Evolutionary conservation across 2,329 filamentous ascomycete genomes (phyloP), one percentile per base, ranked within the genome.

Genomic region (Teratosphaeria pseudoeucalypti): DNA sequence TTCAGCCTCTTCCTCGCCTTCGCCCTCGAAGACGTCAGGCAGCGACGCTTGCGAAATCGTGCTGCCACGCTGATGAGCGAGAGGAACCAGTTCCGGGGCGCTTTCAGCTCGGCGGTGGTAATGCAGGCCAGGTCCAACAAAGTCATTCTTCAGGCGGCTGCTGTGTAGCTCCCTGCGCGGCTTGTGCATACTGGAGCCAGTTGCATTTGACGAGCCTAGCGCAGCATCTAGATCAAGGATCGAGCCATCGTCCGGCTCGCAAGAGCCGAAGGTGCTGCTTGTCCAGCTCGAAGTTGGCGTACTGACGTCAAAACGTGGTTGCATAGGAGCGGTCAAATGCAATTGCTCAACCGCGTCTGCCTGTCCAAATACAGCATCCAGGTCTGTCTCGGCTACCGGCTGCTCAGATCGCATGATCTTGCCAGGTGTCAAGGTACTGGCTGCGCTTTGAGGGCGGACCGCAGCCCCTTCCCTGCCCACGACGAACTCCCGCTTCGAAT

Each of bases 221-320:
- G 92, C 94, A 19, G 92, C 92, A 75, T 99, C 94, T 52, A 99
- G 78, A 72, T 99, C 94, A 63, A 99, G 95, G 73, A 96, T 87
- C 7, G 89, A 86, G 68, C 85, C 89, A 2, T 82, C 73, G 61
- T 95, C 89, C n/a, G 63, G 56, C 58, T 63, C 39, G 59, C 56
- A 53, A 27, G 58, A 56, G 3, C 60, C 58, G 32, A 55, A 58
- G 6, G 27, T 49, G 32, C 55, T 60, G 54, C 61, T 63, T 14
- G 57, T 54, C 23, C 34, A 57, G 57, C 39, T 62, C 54, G 55
- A 52, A 57, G 53, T 55, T 14, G 61, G 73, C 32, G 58, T 57
- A 49, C 56, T 59, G 29, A 62, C 47, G 16, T 64, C 59, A 26
- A 62, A 54, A 10, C 61, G 56, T 12, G 62, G 47, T 53, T 59